Conservation (phyloP, 345 rosid genomes). For the Hibiscus trionum region DNA sequence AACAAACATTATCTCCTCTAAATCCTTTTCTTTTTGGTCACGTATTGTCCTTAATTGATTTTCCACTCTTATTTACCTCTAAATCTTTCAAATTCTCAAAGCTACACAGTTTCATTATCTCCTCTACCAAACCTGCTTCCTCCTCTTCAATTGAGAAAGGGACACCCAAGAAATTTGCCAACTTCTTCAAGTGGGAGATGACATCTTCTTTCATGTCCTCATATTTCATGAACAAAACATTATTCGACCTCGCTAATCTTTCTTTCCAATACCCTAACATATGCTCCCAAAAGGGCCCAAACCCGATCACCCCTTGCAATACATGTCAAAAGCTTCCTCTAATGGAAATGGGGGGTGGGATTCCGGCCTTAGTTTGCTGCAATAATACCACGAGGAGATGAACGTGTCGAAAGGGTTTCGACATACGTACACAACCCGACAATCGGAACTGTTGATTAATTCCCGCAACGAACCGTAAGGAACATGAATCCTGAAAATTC, state of each 20-base stretch:
- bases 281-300: slow-evolving; percentile 51
- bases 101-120: slow-evolving; percentile 39
- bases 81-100: slow-evolving; percentile 32
- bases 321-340: slow-evolving; percentile 39
- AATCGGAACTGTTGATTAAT: slow-evolving; percentile 19
- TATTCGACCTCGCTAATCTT: slow-evolving; percentile 34
- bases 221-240: slow-evolving; percentile 33
- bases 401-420: slow-evolving; percentile 47
- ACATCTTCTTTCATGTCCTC: slow-evolving; percentile 43
- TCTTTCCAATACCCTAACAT: slow-evolving; percentile 44
- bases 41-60: slow-evolving; percentile 33
- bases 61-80: slow-evolving; percentile 38
- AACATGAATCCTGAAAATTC: slow-evolving; percentile 42
- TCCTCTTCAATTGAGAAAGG: slow-evolving; percentile 45
- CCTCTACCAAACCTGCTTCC: slow-evolving; percentile 21
- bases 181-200: slow-evolving; percentile 17
- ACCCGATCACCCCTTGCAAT: slow-evolving; percentile 34
- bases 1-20: too few relatives aligned
- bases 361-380: slow-evolving; percentile 21
- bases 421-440: slow-evolving; percentile 37
- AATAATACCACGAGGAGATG: slow-evolving; percentile 41
- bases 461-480: slow-evolving; percentile 30
- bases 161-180: slow-evolving; percentile 34
- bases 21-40: too few relatives aligned
- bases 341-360: slow-evolving; percentile 16